Evolutionary conservation across 108 stramenopile genomes (phyloP).

Genomic region (Bacterosira constricta): DNA sequence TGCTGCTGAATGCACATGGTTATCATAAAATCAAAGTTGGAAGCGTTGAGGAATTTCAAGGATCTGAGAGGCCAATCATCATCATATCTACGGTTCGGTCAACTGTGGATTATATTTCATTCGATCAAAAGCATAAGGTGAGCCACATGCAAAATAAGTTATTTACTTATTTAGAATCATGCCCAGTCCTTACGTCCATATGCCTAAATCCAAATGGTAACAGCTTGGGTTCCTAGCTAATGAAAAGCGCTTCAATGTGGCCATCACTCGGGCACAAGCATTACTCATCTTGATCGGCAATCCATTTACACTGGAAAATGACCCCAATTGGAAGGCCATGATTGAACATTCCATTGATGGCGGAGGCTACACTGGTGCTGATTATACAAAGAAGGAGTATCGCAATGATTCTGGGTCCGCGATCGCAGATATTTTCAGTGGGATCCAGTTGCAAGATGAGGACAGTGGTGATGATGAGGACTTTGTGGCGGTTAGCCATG

Average conservation of each 20-base stretch:
- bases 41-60: slow-evolving; percentile 88
- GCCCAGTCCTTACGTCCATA: background rate
- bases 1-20: slow-evolving; percentile 30
- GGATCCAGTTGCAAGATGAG: background rate
- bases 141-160: too few species aligned
- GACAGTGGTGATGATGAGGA: slow-evolving; percentile 11
- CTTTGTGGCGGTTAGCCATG: slow-evolving; percentile 20
- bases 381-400: slow-evolving; percentile 7
- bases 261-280: slow-evolving; percentile 79
- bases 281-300: slow-evolving; percentile 84
- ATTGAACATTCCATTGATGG: slow-evolving; percentile 24
- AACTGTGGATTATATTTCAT: slow-evolving; percentile 46
- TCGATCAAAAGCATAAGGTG: slow-evolving; percentile 61
- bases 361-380: slow-evolving; percentile 27
- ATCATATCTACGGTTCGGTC: slow-evolving; percentile 86
- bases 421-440: slow-evolving; percentile 6
- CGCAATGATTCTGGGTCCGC: slow-evolving; percentile 8
- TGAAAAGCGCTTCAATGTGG: slow-evolving; percentile 89
- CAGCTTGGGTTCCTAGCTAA: slow-evolving; percentile 81
- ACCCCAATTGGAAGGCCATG: slow-evolving; percentile 34
- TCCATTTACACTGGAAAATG: slow-evolving; percentile 60
- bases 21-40: slow-evolving; percentile 74
- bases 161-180: too few species aligned
- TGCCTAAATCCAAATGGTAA: too few species aligned
- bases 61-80: slow-evolving; percentile 76